Percentiles rank a stretch among this genome's conserved stretches.
Conservation (phyloP, 352 stramenopile species). For the Globisporangium spiculum region DNA sequence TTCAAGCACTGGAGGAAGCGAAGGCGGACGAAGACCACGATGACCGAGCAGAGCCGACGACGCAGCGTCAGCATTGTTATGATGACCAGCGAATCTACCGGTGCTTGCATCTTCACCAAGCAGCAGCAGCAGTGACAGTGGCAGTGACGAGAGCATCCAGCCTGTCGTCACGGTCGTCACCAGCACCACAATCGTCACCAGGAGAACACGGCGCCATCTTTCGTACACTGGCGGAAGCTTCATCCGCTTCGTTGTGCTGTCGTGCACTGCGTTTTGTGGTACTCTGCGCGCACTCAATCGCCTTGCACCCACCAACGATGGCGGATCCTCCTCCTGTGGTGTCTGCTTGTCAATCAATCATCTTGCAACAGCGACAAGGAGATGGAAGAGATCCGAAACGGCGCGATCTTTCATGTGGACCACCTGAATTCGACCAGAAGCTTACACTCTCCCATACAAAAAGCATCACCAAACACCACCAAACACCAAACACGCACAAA, state of each 20-base stretch:
- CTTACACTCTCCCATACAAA: not conserved
- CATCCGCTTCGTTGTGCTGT: not conserved
- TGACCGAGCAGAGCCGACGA: not conserved
- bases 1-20: not conserved
- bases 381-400: not conserved
- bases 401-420: slow-evolving; percentile 4
- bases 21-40: not conserved
- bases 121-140: not conserved
- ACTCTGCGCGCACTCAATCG: not conserved
- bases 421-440: not conserved
- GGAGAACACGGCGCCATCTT: not conserved
- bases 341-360: slow-evolving; percentile 4
- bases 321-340: not conserved
- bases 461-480: not conserved
- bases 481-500: not conserved
- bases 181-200: not conserved
- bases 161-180: not conserved
- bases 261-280: not conserved
- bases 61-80: not conserved
- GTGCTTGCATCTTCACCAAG: not conserved
- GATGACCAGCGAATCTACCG: not conserved
- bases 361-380: no score
- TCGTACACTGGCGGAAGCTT: not conserved
- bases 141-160: not conserved
- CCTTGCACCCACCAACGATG: not conserved